Conservation (phyloP, 2,329 filamentous ascomycete species). For the Xylaria arbuscula region DNA sequence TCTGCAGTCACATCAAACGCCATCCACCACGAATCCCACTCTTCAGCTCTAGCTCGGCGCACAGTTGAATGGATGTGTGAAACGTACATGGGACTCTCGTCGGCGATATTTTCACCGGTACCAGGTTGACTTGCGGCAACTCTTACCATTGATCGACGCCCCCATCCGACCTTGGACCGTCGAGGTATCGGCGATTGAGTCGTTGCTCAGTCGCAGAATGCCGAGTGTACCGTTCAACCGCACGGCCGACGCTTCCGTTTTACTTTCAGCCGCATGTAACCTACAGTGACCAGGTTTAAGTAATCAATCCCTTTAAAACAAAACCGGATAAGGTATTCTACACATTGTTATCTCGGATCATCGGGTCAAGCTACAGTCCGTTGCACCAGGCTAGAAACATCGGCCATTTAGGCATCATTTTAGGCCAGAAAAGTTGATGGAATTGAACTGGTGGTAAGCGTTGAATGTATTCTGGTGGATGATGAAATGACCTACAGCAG, state of each 20-base stretch:
- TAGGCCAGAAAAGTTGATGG: neutral
- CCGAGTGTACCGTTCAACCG: constrained; percentile 26
- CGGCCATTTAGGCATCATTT: constrained; percentile 8
- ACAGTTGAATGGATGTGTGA: constrained; percentile 2
- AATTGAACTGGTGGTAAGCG: constrained; percentile 16
- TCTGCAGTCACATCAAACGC: constrained; percentile 8
- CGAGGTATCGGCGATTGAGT: constrained; percentile 6
- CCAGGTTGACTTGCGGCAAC: constrained; percentile 11
- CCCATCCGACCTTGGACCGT: neutral
- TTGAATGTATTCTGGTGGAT: constrained; percentile 12
- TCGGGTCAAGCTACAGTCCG: constrained; percentile 2
- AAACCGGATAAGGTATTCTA: neutral
- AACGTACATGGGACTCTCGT: neutral
- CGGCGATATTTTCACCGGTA: neutral
- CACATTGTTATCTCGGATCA: constrained; percentile 12
- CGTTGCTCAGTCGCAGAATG: constrained; percentile 4
- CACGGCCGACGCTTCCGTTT: constrained; percentile 27
- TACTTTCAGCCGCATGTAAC: constrained; percentile 31
- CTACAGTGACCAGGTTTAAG: constrained; percentile 25
- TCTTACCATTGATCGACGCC: neutral
- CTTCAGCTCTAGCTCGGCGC: neutral
- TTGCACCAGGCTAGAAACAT: neutral
- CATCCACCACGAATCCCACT: constrained; percentile 2
- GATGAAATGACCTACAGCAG: neutral
- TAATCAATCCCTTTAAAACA: constrained; percentile 17